Evolutionary conservation across 495 filamentous ascomycete genomes (phyloP).

Genomic region (Hypoxylon crocopeplum): DNA sequence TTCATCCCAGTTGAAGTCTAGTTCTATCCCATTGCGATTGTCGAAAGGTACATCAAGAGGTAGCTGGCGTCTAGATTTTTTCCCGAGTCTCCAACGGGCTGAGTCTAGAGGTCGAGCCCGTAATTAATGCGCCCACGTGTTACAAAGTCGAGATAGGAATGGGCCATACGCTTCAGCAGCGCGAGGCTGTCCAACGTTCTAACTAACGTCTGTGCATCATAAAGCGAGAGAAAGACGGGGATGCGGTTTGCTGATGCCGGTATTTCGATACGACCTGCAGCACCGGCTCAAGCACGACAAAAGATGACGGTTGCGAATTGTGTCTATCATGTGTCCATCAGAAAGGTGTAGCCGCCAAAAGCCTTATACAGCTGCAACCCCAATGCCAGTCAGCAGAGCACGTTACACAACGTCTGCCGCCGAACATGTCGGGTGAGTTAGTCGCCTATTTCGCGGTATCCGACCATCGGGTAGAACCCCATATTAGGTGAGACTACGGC

Average conservation of each 20-base stretch:
- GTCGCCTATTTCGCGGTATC: neutral
- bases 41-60: no score
- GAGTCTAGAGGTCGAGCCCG: constrained; percentile 2
- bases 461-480: constrained; percentile 5
- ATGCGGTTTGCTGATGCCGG: neutral
- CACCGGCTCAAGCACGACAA: neutral
- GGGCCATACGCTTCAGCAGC: constrained; percentile 13
- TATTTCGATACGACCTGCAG: constrained; percentile 16
- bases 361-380: constrained; percentile 1
- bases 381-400: constrained; percentile 3
- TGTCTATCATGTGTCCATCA: constrained; percentile 4
- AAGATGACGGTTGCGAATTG: neutral
- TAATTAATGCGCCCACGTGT: constrained; percentile 31
- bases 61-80: constrained; percentile 13
- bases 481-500: neutral
- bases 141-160: constrained; percentile 31
- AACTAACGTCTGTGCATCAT: neutral
- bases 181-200: constrained; percentile 5
- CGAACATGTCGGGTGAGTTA: neutral
- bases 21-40: no score
- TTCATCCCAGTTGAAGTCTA: no score
- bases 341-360: constrained; percentile 7
- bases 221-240: neutral
- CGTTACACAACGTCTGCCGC: constrained; percentile 6
- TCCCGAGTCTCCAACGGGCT: constrained; percentile 2